Evolutionary conservation across 2,329 filamentous ascomycete genomes (phyloP).

Genomic region (Cladosporium sp.): DNA sequence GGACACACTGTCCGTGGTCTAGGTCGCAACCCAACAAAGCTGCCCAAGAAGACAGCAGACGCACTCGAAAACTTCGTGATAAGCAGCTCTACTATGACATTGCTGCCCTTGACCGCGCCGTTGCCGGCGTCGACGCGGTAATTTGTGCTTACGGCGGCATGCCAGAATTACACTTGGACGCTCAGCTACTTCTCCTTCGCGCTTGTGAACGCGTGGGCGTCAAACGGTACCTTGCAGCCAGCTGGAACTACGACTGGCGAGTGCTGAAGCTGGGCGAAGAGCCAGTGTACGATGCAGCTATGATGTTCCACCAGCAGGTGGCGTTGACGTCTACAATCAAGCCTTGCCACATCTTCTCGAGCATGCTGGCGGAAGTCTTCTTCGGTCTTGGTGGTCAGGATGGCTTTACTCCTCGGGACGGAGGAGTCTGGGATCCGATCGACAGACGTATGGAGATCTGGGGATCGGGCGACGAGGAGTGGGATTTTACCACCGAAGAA

Average conservation of each 20-base stretch:
- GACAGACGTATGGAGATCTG: conserved; percentile 8
- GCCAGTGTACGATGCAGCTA: conserved; percentile 17
- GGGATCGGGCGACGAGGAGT: conserved; percentile 5
- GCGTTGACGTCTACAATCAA: conserved; percentile 18
- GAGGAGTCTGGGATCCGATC: conserved; percentile 6
- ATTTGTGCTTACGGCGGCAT: conserved; percentile 20
- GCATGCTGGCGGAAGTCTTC: conserved; percentile 21
- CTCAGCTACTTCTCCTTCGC: conserved; percentile 19
- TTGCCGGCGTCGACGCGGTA: conserved; percentile 19
- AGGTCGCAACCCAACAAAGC: conserved; percentile 51
- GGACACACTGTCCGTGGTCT: conserved; percentile 33
- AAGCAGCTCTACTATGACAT: conserved; percentile 20
- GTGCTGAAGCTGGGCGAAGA: conserved; percentile 17
- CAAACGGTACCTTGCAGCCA: conserved; percentile 14
- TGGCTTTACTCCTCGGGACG: neutral
- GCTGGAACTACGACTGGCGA: conserved; percentile 21
- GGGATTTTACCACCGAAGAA: conserved; percentile 8
- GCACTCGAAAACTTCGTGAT: conserved; percentile 20
- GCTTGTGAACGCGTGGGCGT: conserved; percentile 21
- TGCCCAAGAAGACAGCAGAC: conserved; percentile 41
- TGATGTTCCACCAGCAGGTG: conserved; percentile 18
- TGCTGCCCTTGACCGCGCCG: conserved; percentile 18
- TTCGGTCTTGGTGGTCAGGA: conserved; percentile 12
- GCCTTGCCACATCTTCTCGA: conserved; percentile 21
- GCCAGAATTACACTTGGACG: conserved; percentile 21